Percentiles rank a stretch among this genome's conserved stretches.
Evolutionary conservation across 176 grass and related monocot genomes (phyloP).

Genomic region (Poa annua): DNA sequence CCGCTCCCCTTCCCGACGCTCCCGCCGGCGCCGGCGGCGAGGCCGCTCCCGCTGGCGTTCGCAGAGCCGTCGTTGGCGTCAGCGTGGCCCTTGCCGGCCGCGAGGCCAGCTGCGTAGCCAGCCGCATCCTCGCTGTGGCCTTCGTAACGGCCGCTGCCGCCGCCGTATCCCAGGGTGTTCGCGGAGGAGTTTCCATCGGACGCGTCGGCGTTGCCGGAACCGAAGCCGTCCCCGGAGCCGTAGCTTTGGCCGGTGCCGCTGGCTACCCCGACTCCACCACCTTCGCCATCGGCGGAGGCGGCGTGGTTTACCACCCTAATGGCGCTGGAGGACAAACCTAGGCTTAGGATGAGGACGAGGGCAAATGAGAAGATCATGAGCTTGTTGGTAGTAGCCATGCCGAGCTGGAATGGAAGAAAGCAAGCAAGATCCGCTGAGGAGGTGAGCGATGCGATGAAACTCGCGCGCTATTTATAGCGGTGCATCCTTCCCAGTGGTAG

Average conservation of each 20-base stretch:
- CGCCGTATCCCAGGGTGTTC: not conserved
- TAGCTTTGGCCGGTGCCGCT: not conserved
- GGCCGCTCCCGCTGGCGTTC: not conserved
- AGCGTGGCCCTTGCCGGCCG: not conserved
- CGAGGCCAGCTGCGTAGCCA: not conserved
- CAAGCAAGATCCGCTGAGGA: not conserved
- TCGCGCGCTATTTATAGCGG: constrained; percentile 9
- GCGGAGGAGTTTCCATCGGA: not conserved
- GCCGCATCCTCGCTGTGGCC: not conserved
- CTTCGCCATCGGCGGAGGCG: constrained; percentile 17
- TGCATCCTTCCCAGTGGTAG: too few relatives aligned
- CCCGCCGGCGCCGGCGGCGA: not conserved
- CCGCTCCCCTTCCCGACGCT: not conserved
- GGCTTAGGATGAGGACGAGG: constrained; percentile 25
- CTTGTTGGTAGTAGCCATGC: constrained; percentile 29
- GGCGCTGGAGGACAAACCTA: constrained; percentile 18
- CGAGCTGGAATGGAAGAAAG: not conserved
- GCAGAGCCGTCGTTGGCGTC: not conserved
- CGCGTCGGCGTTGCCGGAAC: not conserved
- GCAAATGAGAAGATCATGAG: not conserved
- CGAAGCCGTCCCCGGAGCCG: not conserved
- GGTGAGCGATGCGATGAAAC: not conserved
- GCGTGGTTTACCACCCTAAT: constrained; percentile 32
- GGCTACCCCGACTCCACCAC: not conserved
- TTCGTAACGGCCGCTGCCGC: not conserved